Evolutionary conservation across 140 eudicot species (phyloP), one percentile per base, ranked within the genome.

Genomic region (Bidens hawaiensis): DNA sequence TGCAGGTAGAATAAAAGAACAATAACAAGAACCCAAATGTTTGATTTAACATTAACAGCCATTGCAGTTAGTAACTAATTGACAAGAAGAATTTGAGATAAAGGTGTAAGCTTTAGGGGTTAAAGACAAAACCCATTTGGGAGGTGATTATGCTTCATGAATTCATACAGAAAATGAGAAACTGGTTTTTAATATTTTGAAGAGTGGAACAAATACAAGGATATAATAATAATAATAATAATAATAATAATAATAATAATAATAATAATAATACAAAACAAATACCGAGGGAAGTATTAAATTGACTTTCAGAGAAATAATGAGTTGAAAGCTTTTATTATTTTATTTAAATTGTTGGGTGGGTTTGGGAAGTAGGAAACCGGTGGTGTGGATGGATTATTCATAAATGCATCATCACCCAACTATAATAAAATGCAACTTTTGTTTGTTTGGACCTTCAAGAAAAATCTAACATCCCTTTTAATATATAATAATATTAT

Each of bases 11-110:
- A 3, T 21, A 65, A 58, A 51, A 71, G 57, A 34, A 67, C 38
- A 48, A 74, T 56, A 41, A 81, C 34, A 50, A 79, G 40, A 0
- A 65, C 48, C 79, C 76, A 65, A 25, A 69, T 47, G 25, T 60
- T 45, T 30, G 57, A 60, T 33, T 15, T 4, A 31, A 24, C 25
- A 33, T 6, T 36, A 40, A n/a, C 33, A 31, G 8, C 62, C 71
- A 51, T 68, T 23, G 53, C 10, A 4, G 46, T 25, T 18, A 61
- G n/a, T 6, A 70, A 23, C 4, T 16, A 18, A 14, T 6, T 12
- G 1, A 4, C 31, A 58, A 28, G 17, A 31, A 33, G 47, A 47
- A 13, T 6, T 31, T 30, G 40, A 43, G 30, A 1, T 0, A 50
- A 34, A 49, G 30, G 31, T 26, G 62, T 17, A 11, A 56, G 28